A percentile compares a stretch with the other conserved stretches of the same genome.
phyloP scores from a whole-genome alignment of 2,329 filamentous ascomycete genomes.

The Aspergillus sp. region DNA sequence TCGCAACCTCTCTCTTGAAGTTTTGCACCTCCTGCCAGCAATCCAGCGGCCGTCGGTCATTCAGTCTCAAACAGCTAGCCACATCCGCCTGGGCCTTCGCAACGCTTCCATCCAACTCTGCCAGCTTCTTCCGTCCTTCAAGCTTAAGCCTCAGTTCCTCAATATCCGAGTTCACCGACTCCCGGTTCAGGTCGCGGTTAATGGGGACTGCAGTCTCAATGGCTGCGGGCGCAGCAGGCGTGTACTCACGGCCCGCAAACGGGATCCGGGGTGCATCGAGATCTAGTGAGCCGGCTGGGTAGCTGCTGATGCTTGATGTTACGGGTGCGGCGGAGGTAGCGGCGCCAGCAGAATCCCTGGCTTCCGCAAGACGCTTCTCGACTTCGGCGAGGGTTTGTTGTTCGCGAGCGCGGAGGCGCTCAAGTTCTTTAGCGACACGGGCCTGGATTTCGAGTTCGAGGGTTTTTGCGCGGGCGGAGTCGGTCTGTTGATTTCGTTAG shows the following conservation, averaged over 20 bases:
- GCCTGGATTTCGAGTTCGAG: constrained; percentile 85
- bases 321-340: constrained; percentile 23
- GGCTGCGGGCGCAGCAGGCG: constrained; percentile 20
- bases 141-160: constrained; percentile 58
- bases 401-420: constrained; percentile 72
- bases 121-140: constrained; percentile 59
- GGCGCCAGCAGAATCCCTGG: constrained; percentile 34
- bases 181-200: constrained; percentile 50
- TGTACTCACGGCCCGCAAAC: constrained; percentile 41
- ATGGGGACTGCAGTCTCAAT: constrained; percentile 17
- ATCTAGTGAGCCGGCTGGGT: constrained; percentile 32
- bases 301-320: constrained; percentile 18
- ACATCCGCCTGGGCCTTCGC: constrained; percentile 74
- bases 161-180: constrained; percentile 58
- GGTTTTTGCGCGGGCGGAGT: constrained; percentile 78
- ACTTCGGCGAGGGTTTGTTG: constrained; percentile 67
- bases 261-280: constrained; percentile 45
- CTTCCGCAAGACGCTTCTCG: constrained; percentile 58
- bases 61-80: constrained; percentile 74
- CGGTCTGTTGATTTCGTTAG: constrained; percentile 60
- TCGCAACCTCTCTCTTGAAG: constrained; percentile 86
- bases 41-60: constrained; percentile 85
- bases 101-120: constrained; percentile 67
- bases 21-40: constrained; percentile 91
- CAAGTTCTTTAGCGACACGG: constrained; percentile 82